Percentiles rank a stretch among this genome's conserved stretches.
Conservation (phyloP, 2,329 filamentous ascomycete species). For the Claviceps pusilla region DNA sequence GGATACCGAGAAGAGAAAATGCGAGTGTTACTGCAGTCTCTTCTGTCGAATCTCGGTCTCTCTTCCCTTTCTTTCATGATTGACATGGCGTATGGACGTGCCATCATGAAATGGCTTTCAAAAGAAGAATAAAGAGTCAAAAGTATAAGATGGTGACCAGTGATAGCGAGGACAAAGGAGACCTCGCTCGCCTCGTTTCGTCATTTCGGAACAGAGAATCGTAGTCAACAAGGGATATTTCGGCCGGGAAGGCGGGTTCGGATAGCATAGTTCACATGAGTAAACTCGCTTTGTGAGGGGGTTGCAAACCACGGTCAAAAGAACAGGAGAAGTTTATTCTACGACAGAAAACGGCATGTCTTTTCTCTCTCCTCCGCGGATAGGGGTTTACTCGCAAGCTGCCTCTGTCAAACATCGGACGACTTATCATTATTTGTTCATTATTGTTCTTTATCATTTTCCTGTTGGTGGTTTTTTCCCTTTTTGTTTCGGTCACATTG, state of each 20-base stretch:
- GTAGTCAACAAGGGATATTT: background rate
- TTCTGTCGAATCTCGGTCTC: too few relatives aligned
- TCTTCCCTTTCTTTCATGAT: background rate
- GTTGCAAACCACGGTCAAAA: background rate
- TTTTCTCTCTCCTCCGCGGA: background rate
- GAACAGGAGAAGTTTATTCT: background rate
- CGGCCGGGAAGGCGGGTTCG: slow-evolving; percentile 9
- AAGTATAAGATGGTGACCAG: background rate
- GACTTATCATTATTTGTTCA: background rate
- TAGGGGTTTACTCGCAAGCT: background rate
- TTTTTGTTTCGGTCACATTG: background rate
- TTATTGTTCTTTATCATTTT: too few relatives aligned
- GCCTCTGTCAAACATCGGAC: background rate
- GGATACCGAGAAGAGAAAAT: background rate
- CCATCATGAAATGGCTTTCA: background rate
- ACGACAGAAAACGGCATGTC: background rate
- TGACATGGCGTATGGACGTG: background rate
- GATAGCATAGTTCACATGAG: slow-evolving; percentile 9
- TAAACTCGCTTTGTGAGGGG: background rate
- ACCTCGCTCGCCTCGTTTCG: background rate
- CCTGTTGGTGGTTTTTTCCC: background rate
- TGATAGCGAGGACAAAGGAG: background rate
- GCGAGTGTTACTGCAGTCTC: background rate
- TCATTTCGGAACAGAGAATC: too few relatives aligned
- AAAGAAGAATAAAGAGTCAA: background rate